Evolutionary conservation across 768 basidiomycete genomes (phyloP).

Genomic region (Mycena filopes): DNA sequence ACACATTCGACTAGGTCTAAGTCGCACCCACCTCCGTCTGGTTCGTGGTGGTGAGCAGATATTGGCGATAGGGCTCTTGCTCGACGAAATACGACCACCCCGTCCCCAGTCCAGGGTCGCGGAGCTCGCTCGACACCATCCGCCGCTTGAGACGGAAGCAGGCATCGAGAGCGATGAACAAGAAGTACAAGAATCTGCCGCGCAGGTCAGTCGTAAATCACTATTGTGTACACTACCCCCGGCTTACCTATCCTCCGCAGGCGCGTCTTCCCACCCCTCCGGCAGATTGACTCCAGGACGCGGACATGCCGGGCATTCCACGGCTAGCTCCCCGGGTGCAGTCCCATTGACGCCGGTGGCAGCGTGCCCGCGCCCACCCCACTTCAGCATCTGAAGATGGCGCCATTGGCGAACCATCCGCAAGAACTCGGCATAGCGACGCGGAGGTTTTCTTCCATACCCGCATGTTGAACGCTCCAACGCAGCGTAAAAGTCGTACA

Average conservation of each 20-base stretch:
- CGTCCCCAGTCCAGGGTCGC: not conserved
- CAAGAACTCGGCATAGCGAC: slow-evolving; percentile 8
- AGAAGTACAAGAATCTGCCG: slow-evolving; percentile 21
- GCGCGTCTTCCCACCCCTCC: not conserved
- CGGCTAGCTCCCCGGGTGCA: slow-evolving; percentile 25
- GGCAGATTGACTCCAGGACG: slow-evolving; percentile 31
- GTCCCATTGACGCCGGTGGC: not conserved
- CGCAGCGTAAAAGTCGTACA: slow-evolving; percentile 4
- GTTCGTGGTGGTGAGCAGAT: slow-evolving; percentile 28
- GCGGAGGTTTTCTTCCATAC: not conserved
- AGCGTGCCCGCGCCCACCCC: slow-evolving; percentile 5
- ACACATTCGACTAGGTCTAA: no score
- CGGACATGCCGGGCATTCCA: slow-evolving; percentile 35
- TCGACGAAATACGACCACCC: slow-evolving; percentile 20
- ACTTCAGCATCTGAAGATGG: slow-evolving; percentile 6
- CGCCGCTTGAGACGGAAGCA: slow-evolving; percentile 35
- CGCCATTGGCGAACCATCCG: slow-evolving; percentile 11
- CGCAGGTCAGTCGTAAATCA: not conserved
- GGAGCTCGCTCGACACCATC: not conserved
- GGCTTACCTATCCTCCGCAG: not conserved
- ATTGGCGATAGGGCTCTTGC: slow-evolving; percentile 17
- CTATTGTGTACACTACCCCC: not conserved
- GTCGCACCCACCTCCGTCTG: no score
- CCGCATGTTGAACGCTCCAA: not conserved
- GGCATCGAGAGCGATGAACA: slow-evolving; percentile 33